A percentile compares a stretch with the other conserved stretches of the same genome.
These are phyloP conservation scores for Pythium dissimile DNA, from an alignment of 352 stramenopile genomes.

Conservation along the genomic window DNA sequence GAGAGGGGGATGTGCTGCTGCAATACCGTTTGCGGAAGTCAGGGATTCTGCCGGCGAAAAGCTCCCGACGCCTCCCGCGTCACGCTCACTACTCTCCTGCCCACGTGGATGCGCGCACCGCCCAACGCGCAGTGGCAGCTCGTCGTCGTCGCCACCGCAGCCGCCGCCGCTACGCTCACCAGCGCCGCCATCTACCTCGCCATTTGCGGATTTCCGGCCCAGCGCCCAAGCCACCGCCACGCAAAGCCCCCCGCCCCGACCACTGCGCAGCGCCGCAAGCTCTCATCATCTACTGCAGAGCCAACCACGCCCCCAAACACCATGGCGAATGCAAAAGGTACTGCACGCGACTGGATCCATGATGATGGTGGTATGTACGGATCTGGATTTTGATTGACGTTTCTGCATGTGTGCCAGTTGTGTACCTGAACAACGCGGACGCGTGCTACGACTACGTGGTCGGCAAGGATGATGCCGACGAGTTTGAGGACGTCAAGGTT, in stretches of 20 bases:
- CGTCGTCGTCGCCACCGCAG: conserved; percentile 29
- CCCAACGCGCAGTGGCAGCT: conserved; percentile 23
- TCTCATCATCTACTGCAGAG: too few relatives aligned
- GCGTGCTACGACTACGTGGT: conserved; percentile 71
- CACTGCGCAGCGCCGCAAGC: too few relatives aligned
- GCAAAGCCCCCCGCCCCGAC: neutral
- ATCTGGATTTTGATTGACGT: neutral
- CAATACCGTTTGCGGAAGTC: neutral
- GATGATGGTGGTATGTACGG: neutral
- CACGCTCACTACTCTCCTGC: conserved; percentile 5
- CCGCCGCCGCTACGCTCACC: conserved; percentile 58
- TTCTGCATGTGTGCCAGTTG: conserved; percentile 28
- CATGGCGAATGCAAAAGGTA: conserved; percentile 14
- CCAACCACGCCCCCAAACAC: too few relatives aligned
- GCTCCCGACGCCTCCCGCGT: neutral
- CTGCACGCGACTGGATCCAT: neutral
- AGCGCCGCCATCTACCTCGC: conserved; percentile 46
- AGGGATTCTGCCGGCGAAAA: conserved; percentile 2
- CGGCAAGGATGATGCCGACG: conserved; percentile 51
- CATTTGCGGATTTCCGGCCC: conserved; percentile 12
- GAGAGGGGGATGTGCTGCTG: conserved; percentile 11
- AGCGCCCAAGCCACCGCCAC: conserved; percentile 14
- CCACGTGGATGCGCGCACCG: conserved; percentile 21
- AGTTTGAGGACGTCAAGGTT: conserved; percentile 81
- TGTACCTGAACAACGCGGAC: conserved; percentile 81